Base-by-base conservation (phyloP, 257 asterid genomes). In the Catharanthus roseus region DNA sequence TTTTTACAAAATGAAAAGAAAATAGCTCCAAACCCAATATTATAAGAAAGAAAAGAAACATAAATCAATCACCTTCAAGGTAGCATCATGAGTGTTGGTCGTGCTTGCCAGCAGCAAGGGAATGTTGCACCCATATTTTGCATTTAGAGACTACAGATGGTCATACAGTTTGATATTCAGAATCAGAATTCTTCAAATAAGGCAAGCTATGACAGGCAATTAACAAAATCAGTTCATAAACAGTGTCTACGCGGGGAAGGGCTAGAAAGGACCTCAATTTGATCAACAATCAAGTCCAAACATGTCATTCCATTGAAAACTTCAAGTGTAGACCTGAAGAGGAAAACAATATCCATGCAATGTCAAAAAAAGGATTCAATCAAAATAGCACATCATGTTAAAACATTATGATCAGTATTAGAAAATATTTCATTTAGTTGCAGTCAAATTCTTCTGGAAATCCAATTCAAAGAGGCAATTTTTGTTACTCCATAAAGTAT, bases 121-220 rank as follows among this genome's bases (percentile, higher is more conserved):
- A 80, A 93, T 87, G 68, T 79, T 78, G 84, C 97, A 90, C 71
- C 96, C 96, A 55, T 80, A 90, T 72, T 84, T 93, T 56, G 82
- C 80, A 79, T 93, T 93, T 68, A 89, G 88, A 50, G 82, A 82
- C 98, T 93, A 80, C 57, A 77, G 78, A 69, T 61, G 75, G 65
- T 58, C 67, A 62, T 62, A 78, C 36, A 72, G 23, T 72, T 72
- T 65, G 60, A 75, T 44, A 66, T 51, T 78, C 76, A 75, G 74
- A 50, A 77, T 60, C 73, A 65, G 54, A 72, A 60, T 15, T 62
- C 50, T 45, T 75, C 65, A 77, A 53, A 58, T 26, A 57, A 68
- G 56, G 75, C n/a, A 12, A 50, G 70, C 28, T 8, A 61, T 19
- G 24, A 19, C 19, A 68, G 51, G 45, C 15, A 19, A 24, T 45